Evolutionary conservation across 1,139 yeast genomes (phyloP).

Genomic region (Candida frijolesensis): DNA sequence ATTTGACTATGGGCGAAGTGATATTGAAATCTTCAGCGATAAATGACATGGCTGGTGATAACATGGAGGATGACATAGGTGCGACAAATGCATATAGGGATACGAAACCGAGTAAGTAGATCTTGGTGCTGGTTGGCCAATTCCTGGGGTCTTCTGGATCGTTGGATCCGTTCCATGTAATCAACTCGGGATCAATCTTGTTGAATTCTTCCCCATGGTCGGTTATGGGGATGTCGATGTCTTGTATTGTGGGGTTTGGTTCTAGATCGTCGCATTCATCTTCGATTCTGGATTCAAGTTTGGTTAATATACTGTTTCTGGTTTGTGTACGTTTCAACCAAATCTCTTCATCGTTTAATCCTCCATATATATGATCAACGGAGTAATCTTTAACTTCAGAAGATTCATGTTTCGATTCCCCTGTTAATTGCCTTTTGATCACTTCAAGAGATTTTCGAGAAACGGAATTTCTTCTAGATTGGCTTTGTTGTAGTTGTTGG

Average conservation of each 20-base stretch:
- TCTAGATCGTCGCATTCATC: constrained; percentile 12
- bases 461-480: constrained; percentile 14
- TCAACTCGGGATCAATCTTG: constrained; percentile 44
- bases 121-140: constrained; percentile 34
- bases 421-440: constrained; percentile 16
- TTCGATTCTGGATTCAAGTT: constrained; percentile 28
- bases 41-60: constrained; percentile 45
- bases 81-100: constrained; percentile 47
- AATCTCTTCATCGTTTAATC: constrained; percentile 31
- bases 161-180: constrained; percentile 41
- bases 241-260: constrained; percentile 19
- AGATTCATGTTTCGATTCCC: constrained; percentile 9
- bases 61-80: constrained; percentile 50
- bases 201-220: constrained; percentile 42
- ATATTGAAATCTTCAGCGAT: constrained; percentile 38
- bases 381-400: constrained; percentile 21
- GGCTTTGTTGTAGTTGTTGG: constrained; percentile 16
- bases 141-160: constrained; percentile 46
- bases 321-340: constrained; percentile 39
- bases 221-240: constrained; percentile 30
- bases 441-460: constrained; percentile 18
- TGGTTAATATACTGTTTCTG: constrained; percentile 39
- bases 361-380: constrained; percentile 39
- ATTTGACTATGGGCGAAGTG: constrained; percentile 28
- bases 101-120: constrained; percentile 34